Evolutionary conservation across 2,329 filamentous ascomycete genomes (phyloP), one percentile per base, ranked within the genome.

Genomic region (Endothia cerciana): DNA sequence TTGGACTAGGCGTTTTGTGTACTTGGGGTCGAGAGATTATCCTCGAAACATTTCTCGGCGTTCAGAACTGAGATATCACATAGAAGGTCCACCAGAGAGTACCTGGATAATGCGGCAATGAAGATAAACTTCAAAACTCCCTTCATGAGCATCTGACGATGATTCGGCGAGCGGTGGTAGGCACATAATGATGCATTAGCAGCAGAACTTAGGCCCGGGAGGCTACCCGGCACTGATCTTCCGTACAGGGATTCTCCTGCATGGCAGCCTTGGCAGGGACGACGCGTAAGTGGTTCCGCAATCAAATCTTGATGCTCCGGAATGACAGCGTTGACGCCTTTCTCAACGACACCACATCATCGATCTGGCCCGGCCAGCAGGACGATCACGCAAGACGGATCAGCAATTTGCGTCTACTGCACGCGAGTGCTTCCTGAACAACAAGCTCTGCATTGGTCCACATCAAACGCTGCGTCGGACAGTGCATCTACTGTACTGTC

Each of bases 261-360:
- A 51, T 13, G 47, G 47, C 47, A 28, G 13, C 47, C 47, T 28
- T 51, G 47, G 2, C 47, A 30, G 28, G 47, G 47, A 51, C 47
- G 47, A 51, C 47, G 47, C 47, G 47, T 30, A 51, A 51, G n/a
- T 51, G 47, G 47, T 51, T 51, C 47, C 47, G 47, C 47, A 51
- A 30, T 51, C 28, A 28, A 22, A 17, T 51, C 13, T 49, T 49
- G 45, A 13, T 49, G 45, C 47, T 4, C 47, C 28, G 22, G 4
- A 22, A 49, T 49, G 45, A 25, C 45, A 25, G 13, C 45, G 22
- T 28, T 15, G 25, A 51, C 47, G 47, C 25, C 22, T 17, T 30
- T 15, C 47, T 17, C 47, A 43, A 15, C 17, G 41, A 19, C 15
- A 19, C 41, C 19, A 19, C 25, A 22, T 51, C 13, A 28, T 6